Evolutionary conservation across 192 early-diverging fungal species (phyloP), one percentile per base, ranked within the genome.

Genomic region (Jimgerdemannia flammicorona): DNA sequence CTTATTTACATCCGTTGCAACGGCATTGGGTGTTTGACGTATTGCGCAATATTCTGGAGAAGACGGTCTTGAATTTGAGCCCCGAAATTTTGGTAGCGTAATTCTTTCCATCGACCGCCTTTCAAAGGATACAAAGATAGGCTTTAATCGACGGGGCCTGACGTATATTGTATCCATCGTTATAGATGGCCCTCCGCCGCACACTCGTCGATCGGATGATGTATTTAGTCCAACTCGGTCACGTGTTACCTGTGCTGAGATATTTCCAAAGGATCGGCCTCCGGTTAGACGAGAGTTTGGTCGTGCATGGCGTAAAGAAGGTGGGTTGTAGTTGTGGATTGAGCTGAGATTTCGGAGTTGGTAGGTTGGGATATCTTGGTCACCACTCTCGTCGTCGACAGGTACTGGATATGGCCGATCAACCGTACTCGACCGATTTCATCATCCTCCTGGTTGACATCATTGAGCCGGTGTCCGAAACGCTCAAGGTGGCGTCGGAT

Each of bases 141-240:
- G 40, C 49, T 40, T 54, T 6, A 9, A 18, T 44, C 41, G 4
- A 7, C 63, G 44, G 4, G 6, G 39, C 11, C 10, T 29, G 43
- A 44, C 20, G 40, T 18, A 17, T 72, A 18, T 74, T 66, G 29
- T 29, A 29, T 29, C 29, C 17, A 44, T 70, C 14, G 41, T n/a
- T 64, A 3, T 87, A 93, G 86, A 87, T 89, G 81, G 80, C 83
- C 8, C 79, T 93, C 66, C 90, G 91, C 73, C 91, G 89, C 73
- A 82, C 89, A 41, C 85, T 90, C 43, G 79, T 93, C 67, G 89
- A 93, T 73, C 88, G 90, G 44, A 87, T 94, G 81, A 84, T 91
- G 2, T 88, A 87, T 64, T 72, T 94, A 44, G 87, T 89, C 67
- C 87, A 91, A 70, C 74, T 93, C 44, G 81, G 87, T 74, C 92